Evolutionary conservation across 768 basidiomycete species (phyloP).

Genomic region (Infundibulicybe gibba): DNA sequence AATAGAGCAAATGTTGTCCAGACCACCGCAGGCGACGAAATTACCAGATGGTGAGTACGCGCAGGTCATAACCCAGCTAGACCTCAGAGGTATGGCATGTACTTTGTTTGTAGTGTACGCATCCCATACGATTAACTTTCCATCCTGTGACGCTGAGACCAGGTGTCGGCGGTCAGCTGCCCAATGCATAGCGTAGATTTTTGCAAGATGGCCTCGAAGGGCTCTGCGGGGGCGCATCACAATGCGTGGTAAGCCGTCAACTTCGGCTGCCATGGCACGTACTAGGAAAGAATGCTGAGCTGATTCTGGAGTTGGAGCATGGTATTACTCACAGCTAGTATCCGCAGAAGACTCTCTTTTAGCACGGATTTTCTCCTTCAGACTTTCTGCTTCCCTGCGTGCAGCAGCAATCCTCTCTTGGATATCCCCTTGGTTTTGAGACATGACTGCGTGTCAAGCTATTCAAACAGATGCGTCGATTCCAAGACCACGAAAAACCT

Average conservation of each 20-base stretch:
- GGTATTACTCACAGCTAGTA: conserved; percentile 76
- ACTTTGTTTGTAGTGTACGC: conserved; percentile 99
- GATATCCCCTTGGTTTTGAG: conserved; percentile 79
- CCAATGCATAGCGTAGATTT: conserved; percentile 99
- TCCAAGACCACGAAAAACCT: too few species aligned
- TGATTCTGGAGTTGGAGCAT: neutral
- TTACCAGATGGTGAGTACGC: conserved; percentile 97
- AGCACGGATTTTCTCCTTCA: conserved; percentile 98
- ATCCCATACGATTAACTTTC: conserved; percentile 99
- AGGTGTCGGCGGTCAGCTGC: conserved; percentile 95
- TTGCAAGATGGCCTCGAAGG: conserved; percentile 95
- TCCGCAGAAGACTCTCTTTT: conserved; percentile 98
- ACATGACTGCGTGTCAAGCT: conserved; percentile 40
- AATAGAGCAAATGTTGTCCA: conserved; percentile 99
- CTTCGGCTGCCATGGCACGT: conserved; percentile 97
- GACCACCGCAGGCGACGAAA: conserved; percentile 96
- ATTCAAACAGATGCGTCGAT: too few species aligned
- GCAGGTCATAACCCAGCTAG: conserved; percentile 99
- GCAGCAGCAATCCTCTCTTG: conserved; percentile 95
- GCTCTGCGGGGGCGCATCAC: conserved; percentile 95
- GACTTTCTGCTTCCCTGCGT: conserved; percentile 90
- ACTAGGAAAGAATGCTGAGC: conserved; percentile 44
- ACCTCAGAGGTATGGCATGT: conserved; percentile 96
- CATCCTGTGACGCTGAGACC: conserved; percentile 99
- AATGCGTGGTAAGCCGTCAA: conserved; percentile 93